phyloP scores from a whole-genome alignment of 768 basidiomycete genomes.

The Hebeloma cylindrosporum region DNA sequence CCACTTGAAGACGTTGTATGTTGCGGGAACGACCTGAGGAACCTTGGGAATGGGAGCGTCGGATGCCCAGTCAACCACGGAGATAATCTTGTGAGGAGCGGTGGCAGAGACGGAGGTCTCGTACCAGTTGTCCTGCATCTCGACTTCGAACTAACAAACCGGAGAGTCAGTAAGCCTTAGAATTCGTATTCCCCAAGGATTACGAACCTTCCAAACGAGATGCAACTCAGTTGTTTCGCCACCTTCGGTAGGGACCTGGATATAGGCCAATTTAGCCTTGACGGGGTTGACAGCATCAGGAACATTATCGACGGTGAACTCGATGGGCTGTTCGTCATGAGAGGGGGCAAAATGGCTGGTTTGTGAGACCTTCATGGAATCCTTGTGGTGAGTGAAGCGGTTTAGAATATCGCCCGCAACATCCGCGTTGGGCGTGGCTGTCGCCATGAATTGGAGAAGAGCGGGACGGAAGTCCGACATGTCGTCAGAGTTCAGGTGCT shows the following conservation, averaged over 20 bases:
- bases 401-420: slow-evolving; percentile 49
- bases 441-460: slow-evolving; percentile 77
- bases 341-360: slow-evolving; percentile 46
- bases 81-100: slow-evolving; percentile 77
- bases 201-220: slow-evolving; percentile 77
- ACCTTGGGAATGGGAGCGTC: slow-evolving; percentile 54
- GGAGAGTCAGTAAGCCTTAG: slow-evolving; percentile 10
- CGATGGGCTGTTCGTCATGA: slow-evolving; percentile 34
- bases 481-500: slow-evolving; percentile 34
- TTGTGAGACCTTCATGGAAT: slow-evolving; percentile 46
- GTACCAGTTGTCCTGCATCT: slow-evolving; percentile 97
- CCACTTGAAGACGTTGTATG: slow-evolving; percentile 77
- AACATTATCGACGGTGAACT: slow-evolving; percentile 54
- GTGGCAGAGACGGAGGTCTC: slow-evolving; percentile 79
- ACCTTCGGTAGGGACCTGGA: slow-evolving; percentile 71
- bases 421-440: slow-evolving; percentile 57
- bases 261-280: slow-evolving; percentile 75
- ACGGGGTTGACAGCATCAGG: slow-evolving; percentile 81
- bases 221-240: slow-evolving; percentile 59
- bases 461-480: slow-evolving; percentile 51
- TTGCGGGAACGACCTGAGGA: slow-evolving; percentile 31
- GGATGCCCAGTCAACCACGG: slow-evolving; percentile 93
- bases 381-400: slow-evolving; percentile 50
- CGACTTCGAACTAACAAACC: slow-evolving; percentile 72
- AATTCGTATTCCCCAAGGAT: background rate